Conservation (phyloP, 1,139 yeast species). For the Taphrina betulina region DNA sequence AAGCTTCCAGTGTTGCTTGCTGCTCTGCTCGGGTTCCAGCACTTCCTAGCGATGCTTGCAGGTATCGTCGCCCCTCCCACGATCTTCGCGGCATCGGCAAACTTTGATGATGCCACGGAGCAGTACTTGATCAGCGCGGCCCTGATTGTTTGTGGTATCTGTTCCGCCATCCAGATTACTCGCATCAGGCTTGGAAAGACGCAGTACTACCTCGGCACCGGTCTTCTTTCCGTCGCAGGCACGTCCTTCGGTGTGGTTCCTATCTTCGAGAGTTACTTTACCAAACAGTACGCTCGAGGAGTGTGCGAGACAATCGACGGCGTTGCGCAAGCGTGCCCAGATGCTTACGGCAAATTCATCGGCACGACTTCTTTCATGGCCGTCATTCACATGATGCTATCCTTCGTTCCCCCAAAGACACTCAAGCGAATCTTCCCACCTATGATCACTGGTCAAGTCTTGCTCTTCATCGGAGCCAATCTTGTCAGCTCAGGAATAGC, state of each 20-base stretch:
- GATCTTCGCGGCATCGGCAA: conserved; percentile 22
- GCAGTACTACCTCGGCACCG: conserved; percentile 61
- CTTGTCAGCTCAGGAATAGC: conserved; percentile 68
- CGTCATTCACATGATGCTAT: conserved; percentile 64
- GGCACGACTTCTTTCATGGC: conserved; percentile 80
- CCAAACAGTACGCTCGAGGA: conserved; percentile 75
- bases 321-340: conserved; percentile 73
- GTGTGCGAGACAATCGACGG: conserved; percentile 64
- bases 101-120: conserved; percentile 21
- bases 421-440: conserved; percentile 80
- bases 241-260: conserved; percentile 85
- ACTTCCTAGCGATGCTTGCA: conserved; percentile 83
- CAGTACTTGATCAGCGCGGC: conserved; percentile 68
- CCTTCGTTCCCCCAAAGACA: conserved; percentile 70
- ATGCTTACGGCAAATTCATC: conserved; percentile 81
- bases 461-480: conserved; percentile 70
- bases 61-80: conserved; percentile 83
- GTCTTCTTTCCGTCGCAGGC: conserved; percentile 82
- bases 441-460: conserved; percentile 89
- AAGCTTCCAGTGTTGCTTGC: conserved; percentile 79
- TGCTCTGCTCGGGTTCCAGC: conserved; percentile 76
- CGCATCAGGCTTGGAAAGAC: conserved; percentile 49
- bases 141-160: conserved; percentile 69
- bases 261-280: conserved; percentile 70
- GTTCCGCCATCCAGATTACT: conserved; percentile 75